These are phyloP conservation scores for Ceratobasidium theobromae DNA, from an alignment of 1,284 basidiomycete genomes.

Conservation along the genomic window DNA sequence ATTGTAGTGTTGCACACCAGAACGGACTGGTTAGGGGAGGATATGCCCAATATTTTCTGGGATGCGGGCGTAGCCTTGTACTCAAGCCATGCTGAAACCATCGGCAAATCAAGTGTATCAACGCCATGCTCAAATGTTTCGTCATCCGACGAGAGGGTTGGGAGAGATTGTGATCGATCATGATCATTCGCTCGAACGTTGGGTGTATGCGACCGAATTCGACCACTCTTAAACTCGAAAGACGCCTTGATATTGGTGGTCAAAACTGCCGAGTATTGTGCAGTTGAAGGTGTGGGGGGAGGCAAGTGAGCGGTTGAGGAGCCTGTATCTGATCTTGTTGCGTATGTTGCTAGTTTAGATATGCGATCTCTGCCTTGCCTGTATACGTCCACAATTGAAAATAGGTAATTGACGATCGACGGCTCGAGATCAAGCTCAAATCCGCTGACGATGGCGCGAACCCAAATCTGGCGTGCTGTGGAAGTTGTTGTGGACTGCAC, in stretches of 20 bases:
- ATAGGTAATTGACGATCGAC: constrained; percentile 74
- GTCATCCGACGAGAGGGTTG: constrained; percentile 13
- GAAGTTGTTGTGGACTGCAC: constrained; percentile 59
- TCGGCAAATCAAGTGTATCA: constrained; percentile 58
- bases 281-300: constrained; percentile 42
- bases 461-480: constrained; percentile 58
- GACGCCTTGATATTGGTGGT: constrained; percentile 71
- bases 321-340: constrained; percentile 41
- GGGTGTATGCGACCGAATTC: constrained; percentile 60
- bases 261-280: constrained; percentile 38
- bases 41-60: constrained; percentile 44
- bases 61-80: constrained; percentile 57
- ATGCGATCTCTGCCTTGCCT: constrained; percentile 77
- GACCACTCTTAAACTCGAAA: constrained; percentile 78
- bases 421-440: constrained; percentile 86
- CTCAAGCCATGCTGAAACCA: constrained; percentile 81
- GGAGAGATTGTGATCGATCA: constrained; percentile 33
- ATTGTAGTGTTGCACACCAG: constrained; percentile 77
- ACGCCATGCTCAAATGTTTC: constrained; percentile 34
- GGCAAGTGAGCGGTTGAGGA: constrained; percentile 1
- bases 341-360: constrained; percentile 55
- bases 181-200: constrained; percentile 46
- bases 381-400: constrained; percentile 83
- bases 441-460: constrained; percentile 77
- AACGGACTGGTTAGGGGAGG: constrained; percentile 53